These are phyloP conservation scores for Crithidia acanthocephali DNA, from an alignment of 208 protist species.

Conservation along the genomic window DNA sequence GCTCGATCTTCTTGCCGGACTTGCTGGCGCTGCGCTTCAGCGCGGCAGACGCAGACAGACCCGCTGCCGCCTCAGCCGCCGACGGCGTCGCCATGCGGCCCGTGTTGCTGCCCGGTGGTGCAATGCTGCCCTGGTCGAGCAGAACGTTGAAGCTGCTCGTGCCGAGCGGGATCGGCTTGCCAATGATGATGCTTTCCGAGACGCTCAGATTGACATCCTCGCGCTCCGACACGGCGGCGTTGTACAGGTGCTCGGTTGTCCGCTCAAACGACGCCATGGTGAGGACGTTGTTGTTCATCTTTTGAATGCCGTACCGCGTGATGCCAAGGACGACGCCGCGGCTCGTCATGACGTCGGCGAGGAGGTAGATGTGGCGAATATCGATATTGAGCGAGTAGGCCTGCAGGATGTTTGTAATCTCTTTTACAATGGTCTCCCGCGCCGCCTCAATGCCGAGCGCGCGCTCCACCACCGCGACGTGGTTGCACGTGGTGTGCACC, in stretches of 20 bases:
- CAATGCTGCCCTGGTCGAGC: slow-evolving; percentile 46
- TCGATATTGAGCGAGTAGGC: slow-evolving; percentile 98
- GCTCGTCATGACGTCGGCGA: slow-evolving; percentile 99
- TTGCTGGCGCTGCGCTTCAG: slow-evolving; percentile 10
- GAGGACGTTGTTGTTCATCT: slow-evolving; percentile 99
- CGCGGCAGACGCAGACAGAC: not conserved
- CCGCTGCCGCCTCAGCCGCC: slow-evolving; percentile 7
- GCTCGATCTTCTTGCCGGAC: slow-evolving; percentile 10
- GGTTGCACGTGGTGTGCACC: slow-evolving; percentile 95
- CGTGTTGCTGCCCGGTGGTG: slow-evolving; percentile 26
- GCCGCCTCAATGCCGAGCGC: slow-evolving; percentile 99
- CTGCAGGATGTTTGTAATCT: slow-evolving; percentile 97
- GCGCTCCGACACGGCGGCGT: slow-evolving; percentile 94
- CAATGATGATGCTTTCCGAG: slow-evolving; percentile 99
- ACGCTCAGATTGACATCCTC: slow-evolving; percentile 88
- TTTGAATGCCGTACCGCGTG: slow-evolving; percentile 98
- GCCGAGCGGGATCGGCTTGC: slow-evolving; percentile 96
- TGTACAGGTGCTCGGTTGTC: slow-evolving; percentile 99
- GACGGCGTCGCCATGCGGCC: slow-evolving; percentile 12
- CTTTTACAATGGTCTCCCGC: slow-evolving; percentile 95
- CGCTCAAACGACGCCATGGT: slow-evolving; percentile 99
- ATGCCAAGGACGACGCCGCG: slow-evolving; percentile 98
- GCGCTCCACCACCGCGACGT: slow-evolving; percentile 96
- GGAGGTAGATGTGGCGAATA: slow-evolving; percentile 97
- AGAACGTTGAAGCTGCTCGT: slow-evolving; percentile 95